These are phyloP conservation scores for Claviceps maximensis DNA, from an alignment of 2,329 filamentous ascomycete species.

Conservation along the genomic window DNA sequence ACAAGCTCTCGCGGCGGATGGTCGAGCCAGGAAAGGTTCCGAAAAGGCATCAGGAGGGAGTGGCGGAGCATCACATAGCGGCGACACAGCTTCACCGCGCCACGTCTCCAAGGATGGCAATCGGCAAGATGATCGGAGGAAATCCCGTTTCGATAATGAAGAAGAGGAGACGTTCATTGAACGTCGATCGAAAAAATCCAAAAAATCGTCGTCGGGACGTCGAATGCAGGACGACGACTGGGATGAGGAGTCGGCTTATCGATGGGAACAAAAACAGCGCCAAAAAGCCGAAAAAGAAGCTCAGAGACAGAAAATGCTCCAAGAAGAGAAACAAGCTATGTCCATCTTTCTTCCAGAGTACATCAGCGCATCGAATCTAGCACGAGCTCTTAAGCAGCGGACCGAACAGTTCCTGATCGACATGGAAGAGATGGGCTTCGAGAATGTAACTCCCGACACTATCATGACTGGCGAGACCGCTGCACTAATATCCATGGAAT, in stretches of 20 bases:
- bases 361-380: constrained; percentile 76
- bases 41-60: background rate
- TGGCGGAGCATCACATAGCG: background rate
- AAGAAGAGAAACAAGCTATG: constrained; percentile 32
- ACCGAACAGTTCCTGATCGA: constrained; percentile 59
- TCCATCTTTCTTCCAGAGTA: constrained; percentile 74
- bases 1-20: background rate
- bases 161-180: constrained; percentile 10
- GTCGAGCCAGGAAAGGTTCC: background rate
- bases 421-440: constrained; percentile 77
- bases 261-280: constrained; percentile 25
- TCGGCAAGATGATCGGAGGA: constrained; percentile 13
- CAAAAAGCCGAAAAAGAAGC: constrained; percentile 30
- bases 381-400: constrained; percentile 58
- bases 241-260: constrained; percentile 24
- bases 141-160: constrained; percentile 19
- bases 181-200: constrained; percentile 13
- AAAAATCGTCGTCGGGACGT: constrained; percentile 10
- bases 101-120: background rate
- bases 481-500: constrained; percentile 80
- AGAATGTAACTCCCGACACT: constrained; percentile 68
- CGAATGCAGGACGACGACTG: constrained; percentile 20
- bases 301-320: constrained; percentile 25
- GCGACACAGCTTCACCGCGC: background rate
- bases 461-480: constrained; percentile 86